Evolutionary conservation across 2,329 filamentous ascomycete species (phyloP).

Genomic region (Fusarium sambucinum): DNA sequence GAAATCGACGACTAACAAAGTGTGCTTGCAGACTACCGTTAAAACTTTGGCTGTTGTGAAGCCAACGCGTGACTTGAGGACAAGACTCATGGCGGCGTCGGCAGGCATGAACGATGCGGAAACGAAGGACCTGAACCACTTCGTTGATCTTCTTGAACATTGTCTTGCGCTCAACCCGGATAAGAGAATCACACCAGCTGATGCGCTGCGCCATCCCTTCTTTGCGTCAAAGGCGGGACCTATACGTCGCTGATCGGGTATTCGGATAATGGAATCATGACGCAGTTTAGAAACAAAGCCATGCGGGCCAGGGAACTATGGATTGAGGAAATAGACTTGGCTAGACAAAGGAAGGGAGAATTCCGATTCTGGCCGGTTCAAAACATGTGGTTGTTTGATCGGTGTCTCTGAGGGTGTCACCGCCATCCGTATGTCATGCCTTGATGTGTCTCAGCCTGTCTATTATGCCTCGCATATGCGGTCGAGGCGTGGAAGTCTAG

Average conservation of each 20-base stretch:
- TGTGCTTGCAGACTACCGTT: conserved; percentile 68
- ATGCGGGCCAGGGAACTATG: conserved; percentile 9
- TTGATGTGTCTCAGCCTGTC: conserved; percentile 33
- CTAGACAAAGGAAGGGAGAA: conserved; percentile 36
- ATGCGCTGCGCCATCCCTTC: conserved; percentile 91
- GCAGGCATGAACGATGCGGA: conserved; percentile 80
- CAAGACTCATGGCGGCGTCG: conserved; percentile 79
- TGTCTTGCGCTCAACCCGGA: conserved; percentile 92
- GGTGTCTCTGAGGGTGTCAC: conserved; percentile 33
- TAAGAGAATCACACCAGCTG: conserved; percentile 86
- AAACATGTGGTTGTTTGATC: conserved; percentile 26
- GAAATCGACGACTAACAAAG: conserved; percentile 38
- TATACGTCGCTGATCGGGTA: conserved; percentile 42
- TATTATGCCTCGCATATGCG: conserved; percentile 24
- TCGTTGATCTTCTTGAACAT: conserved; percentile 88
- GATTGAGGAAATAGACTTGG: conserved; percentile 19
- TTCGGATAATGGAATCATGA: conserved; percentile 17
- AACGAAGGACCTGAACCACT: conserved; percentile 81
- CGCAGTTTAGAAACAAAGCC: conserved; percentile 24
- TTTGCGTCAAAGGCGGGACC: conserved; percentile 64
- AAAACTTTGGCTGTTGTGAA: conserved; percentile 77
- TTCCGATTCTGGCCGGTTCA: conserved; percentile 14
- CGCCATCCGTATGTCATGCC: conserved; percentile 38
- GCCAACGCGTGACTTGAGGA: conserved; percentile 84
- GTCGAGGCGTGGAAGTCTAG: conserved; percentile 11